Conservation (phyloP, 2,329 filamentous ascomycete species). For the Phaeosphaeriaceae sp. region DNA sequence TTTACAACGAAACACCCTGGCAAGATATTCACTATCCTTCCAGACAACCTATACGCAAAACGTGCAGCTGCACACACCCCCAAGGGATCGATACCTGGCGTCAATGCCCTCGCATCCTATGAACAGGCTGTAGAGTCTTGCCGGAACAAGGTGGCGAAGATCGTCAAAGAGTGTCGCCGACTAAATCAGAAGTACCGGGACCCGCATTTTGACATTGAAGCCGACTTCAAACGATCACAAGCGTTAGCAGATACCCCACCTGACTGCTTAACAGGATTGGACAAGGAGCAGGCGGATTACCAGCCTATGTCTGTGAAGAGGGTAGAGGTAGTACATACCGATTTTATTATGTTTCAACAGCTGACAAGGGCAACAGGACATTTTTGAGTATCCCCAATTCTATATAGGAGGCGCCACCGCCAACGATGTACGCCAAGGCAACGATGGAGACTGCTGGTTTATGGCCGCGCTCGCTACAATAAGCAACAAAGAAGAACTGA, state of each 20-base stretch:
- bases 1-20: slow-evolving; percentile 73
- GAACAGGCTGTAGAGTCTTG: slow-evolving; percentile 75
- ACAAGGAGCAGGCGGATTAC: slow-evolving; percentile 48
- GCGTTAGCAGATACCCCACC: slow-evolving; percentile 38
- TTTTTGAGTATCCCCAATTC: slow-evolving; percentile 78
- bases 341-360: slow-evolving; percentile 1
- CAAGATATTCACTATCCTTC: slow-evolving; percentile 74
- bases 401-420: slow-evolving; percentile 78
- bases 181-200: slow-evolving; percentile 87
- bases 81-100: slow-evolving; percentile 63
- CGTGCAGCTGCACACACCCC: slow-evolving; percentile 63
- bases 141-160: slow-evolving; percentile 64
- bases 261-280: slow-evolving; percentile 60
- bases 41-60: slow-evolving; percentile 69
- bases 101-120: slow-evolving; percentile 71
- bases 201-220: slow-evolving; percentile 84
- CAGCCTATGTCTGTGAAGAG: slow-evolving; percentile 76
- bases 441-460: slow-evolving; percentile 84
- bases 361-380: slow-evolving; percentile 62
- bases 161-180: slow-evolving; percentile 69
- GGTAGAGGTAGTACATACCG: slow-evolving; percentile 56
- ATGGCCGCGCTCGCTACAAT: slow-evolving; percentile 81
- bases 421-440: slow-evolving; percentile 79
- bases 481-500: slow-evolving; percentile 73
- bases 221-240: slow-evolving; percentile 66